Conservation (phyloP, 495 filamentous ascomycete species). For the Xylaria scruposa region DNA sequence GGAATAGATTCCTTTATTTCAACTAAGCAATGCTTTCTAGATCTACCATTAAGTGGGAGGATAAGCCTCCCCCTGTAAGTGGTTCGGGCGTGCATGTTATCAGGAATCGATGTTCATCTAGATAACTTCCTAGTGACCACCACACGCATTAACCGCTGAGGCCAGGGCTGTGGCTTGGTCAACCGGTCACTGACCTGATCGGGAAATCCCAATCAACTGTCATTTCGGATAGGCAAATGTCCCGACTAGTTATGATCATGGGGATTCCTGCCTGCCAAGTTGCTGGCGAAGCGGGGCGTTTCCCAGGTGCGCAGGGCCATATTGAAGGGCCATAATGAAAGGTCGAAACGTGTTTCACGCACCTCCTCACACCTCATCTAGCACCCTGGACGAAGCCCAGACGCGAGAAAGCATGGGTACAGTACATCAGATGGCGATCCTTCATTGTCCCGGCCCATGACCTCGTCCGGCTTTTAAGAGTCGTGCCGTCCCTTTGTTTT, state of each 20-base stretch:
- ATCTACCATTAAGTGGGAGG: not conserved
- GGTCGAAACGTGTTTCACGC: constrained; percentile 52
- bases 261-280: not conserved
- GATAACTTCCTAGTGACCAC: not conserved
- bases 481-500: constrained; percentile 39
- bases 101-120: not conserved
- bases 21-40: not conserved
- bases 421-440: constrained; percentile 37
- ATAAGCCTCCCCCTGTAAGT: not conserved
- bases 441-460: constrained; percentile 37
- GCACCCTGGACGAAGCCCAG: constrained; percentile 22
- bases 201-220: constrained; percentile 26
- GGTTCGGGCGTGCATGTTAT: not conserved
- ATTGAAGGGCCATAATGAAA: constrained; percentile 33
- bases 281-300: constrained; percentile 26
- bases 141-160: not conserved
- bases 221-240: constrained; percentile 20
- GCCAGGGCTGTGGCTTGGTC: constrained; percentile 1
- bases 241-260: constrained; percentile 5
- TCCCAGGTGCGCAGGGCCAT: constrained; percentile 27
- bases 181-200: not conserved
- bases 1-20: not conserved
- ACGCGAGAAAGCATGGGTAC: constrained; percentile 23
- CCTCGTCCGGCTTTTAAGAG: constrained; percentile 38
- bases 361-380: constrained; percentile 27